Conservation (phyloP, 352 stramenopile species). For the Pythium dissotocum region DNA sequence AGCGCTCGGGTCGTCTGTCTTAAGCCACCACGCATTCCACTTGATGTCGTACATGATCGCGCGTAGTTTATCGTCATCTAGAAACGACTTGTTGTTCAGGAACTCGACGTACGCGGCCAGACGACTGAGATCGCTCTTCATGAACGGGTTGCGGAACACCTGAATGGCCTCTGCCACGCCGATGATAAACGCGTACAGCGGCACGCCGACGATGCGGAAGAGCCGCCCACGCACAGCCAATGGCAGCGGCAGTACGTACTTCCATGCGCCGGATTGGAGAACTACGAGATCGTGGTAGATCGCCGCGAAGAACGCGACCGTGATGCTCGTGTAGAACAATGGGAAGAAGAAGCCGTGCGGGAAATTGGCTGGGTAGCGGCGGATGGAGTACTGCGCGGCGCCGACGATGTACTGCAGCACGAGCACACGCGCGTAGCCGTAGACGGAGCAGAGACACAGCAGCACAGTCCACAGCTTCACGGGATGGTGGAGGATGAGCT, state of each 20-base stretch:
- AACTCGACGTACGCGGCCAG: constrained; percentile 43
- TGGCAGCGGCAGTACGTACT: constrained; percentile 64
- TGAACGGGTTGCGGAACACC: constrained; percentile 45
- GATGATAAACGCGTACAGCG: constrained; percentile 58
- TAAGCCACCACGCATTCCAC: constrained; percentile 33
- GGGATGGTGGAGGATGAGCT: constrained; percentile 64
- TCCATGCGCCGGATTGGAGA: constrained; percentile 44
- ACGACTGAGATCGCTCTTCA: constrained; percentile 41
- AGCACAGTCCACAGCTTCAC: constrained; percentile 48
- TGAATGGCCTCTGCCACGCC: constrained; percentile 52
- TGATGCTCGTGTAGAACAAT: constrained; percentile 50
- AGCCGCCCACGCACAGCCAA: constrained; percentile 55
- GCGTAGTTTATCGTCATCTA: constrained; percentile 35
- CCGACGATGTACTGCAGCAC: constrained; percentile 51
- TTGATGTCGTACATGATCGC: constrained; percentile 36
- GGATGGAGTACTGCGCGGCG: constrained; percentile 49
- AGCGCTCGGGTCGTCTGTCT: constrained; percentile 29
- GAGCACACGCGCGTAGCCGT: constrained; percentile 72
- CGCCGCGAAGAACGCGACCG: constrained; percentile 33
- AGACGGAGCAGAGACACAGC: constrained; percentile 56
- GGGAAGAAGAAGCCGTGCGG: constrained; percentile 55
- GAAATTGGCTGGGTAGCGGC: constrained; percentile 58
- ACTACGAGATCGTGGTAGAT: constrained; percentile 48
- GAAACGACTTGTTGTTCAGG: constrained; percentile 27
- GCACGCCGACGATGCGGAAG: constrained; percentile 62